Evolutionary conservation across 2,329 filamentous ascomycete species (phyloP).

Genomic region (Aphanocladium album): DNA sequence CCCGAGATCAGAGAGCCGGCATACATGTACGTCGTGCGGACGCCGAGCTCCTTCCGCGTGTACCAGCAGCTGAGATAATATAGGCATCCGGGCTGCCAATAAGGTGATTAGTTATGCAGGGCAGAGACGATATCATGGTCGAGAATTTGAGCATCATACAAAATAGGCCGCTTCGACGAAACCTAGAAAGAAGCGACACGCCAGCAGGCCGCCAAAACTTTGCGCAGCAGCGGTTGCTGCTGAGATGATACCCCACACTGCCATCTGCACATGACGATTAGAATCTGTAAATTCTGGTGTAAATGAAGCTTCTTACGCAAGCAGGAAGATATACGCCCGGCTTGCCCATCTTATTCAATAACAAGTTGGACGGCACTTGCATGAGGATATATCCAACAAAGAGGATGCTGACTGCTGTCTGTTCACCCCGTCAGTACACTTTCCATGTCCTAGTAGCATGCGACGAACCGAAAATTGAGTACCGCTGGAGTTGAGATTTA

Average conservation of each 20-base stretch:
- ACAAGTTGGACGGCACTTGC: conserved; percentile 47
- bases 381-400: conserved; percentile 36
- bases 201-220: conserved; percentile 29
- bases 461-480: conserved; percentile 14
- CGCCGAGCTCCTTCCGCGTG: conserved; percentile 60
- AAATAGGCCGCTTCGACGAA: conserved; percentile 38
- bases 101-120: neutral
- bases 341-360: too few species aligned
- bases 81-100: conserved; percentile 47
- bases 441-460: neutral
- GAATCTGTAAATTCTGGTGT: neutral
- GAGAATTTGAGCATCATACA: conserved; percentile 25
- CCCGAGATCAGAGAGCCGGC: conserved; percentile 65
- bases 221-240: conserved; percentile 31
- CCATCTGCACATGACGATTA: conserved; percentile 31
- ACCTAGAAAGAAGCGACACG: conserved; percentile 33
- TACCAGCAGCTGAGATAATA: conserved; percentile 66
- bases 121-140: too few species aligned
- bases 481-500: conserved; percentile 28
- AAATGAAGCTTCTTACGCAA: conserved; percentile 29
- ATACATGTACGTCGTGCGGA: conserved; percentile 63
- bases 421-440: neutral
- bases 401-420: conserved; percentile 12
- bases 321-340: too few species aligned
- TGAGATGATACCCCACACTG: conserved; percentile 45